These are phyloP conservation scores for Talaromyces sp. DNA, from an alignment of 2,329 filamentous ascomycete genomes.

Conservation along the genomic window DNA sequence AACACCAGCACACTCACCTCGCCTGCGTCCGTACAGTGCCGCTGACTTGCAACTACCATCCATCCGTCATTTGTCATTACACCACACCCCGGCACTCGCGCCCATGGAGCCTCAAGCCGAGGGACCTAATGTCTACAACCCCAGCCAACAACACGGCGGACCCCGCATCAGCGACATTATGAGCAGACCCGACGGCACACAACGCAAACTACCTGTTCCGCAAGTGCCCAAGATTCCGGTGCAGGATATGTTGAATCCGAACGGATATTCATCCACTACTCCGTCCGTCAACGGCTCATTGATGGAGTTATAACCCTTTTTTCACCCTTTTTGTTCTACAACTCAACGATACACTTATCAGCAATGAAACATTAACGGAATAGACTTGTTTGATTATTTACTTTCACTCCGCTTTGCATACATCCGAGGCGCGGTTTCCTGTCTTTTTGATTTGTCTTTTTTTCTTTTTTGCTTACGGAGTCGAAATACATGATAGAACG, in stretches of 20 bases:
- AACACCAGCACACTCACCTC: conserved; percentile 90
- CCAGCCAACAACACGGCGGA: conserved; percentile 56
- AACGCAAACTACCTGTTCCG: conserved; percentile 85
- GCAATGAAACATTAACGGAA: conserved; percentile 6
- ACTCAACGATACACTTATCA: conserved; percentile 3
- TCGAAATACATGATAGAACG: conserved; percentile 6
- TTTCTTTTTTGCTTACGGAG: neutral
- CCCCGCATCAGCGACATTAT: conserved; percentile 90
- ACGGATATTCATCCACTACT: conserved; percentile 64
- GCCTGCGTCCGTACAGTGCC: conserved; percentile 69
- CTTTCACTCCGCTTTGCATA: neutral
- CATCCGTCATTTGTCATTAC: conserved; percentile 66
- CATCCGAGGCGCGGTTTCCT: neutral
- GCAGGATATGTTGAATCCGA: conserved; percentile 70
- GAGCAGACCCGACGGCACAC: conserved; percentile 76
- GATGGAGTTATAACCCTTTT: conserved; percentile 46
- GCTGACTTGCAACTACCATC: conserved; percentile 77
- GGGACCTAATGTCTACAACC: conserved; percentile 54
- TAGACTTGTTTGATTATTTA: conserved; percentile 11
- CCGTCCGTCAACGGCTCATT: conserved; percentile 72
- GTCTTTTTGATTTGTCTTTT: neutral
- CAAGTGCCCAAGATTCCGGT: conserved; percentile 83
- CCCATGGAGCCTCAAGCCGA: conserved; percentile 65
- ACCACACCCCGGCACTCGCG: conserved; percentile 62
- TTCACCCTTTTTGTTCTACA: neutral